Evolutionary conservation across 306 rosid species (phyloP).

Genomic region (Trifolium subterraneum): DNA sequence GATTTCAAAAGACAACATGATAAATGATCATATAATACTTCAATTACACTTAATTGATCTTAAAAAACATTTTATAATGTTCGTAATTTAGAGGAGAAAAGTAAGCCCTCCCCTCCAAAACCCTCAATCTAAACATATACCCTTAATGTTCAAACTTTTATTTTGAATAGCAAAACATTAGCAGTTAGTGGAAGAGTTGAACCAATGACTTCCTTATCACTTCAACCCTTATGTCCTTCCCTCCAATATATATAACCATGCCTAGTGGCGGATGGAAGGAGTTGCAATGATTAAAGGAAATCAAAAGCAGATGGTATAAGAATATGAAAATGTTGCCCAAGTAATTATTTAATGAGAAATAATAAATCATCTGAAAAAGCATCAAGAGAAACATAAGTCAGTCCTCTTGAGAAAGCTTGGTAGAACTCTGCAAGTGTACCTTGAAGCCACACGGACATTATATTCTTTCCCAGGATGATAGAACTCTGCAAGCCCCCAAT

Average conservation of each 20-base stretch:
- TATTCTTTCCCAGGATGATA: slow-evolving; percentile 64
- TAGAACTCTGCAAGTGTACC: slow-evolving; percentile 35
- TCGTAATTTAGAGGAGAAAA: too few relatives aligned
- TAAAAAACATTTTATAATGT: too few relatives aligned
- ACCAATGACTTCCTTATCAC: not conserved
- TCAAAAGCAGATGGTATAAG: not conserved
- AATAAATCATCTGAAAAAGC: not conserved
- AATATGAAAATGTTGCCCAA: not conserved
- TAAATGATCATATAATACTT: too few relatives aligned
- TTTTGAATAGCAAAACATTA: not conserved
- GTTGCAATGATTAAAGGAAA: slow-evolving; percentile 26
- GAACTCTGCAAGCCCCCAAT: slow-evolving; percentile 66
- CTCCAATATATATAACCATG: slow-evolving; percentile 9
- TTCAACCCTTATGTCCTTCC: not conserved
- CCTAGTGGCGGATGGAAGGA: slow-evolving; percentile 10
- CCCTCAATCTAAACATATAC: too few relatives aligned
- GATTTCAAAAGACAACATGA: too few relatives aligned
- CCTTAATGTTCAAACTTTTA: not conserved
- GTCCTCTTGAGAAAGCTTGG: too few relatives aligned
- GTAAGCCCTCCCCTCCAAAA: too few relatives aligned
- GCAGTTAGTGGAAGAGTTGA: not conserved
- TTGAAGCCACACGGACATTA: slow-evolving; percentile 68
- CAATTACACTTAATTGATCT: too few relatives aligned
- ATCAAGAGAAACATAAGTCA: too few relatives aligned
- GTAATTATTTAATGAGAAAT: slow-evolving; percentile 7